A percentile compares a stretch with the other conserved stretches of the same genome.
These are phyloP conservation scores for Penicillium sp. DNA, from an alignment of 2,329 filamentous ascomycete species.

Conservation along the genomic window DNA sequence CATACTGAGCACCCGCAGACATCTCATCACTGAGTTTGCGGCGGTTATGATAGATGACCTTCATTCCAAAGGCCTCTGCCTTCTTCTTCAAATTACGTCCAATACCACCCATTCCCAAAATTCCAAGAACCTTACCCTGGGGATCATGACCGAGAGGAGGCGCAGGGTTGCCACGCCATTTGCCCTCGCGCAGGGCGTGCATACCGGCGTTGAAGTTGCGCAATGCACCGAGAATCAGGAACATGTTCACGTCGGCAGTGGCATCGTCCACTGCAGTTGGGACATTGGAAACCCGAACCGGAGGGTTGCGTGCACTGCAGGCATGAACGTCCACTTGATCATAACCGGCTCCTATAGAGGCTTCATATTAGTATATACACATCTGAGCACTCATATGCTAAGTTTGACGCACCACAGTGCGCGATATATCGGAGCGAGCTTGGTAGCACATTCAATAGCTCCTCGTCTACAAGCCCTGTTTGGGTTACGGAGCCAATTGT, in stretches of 20 bases:
- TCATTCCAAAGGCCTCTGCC: constrained; percentile 73
- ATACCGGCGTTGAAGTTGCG: constrained; percentile 70
- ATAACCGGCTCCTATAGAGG: constrained; percentile 68
- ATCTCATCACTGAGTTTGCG: constrained; percentile 55
- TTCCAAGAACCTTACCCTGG: constrained; percentile 73
- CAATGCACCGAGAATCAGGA: constrained; percentile 75
- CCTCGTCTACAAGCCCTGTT: constrained; percentile 69
- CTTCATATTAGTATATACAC: not conserved
- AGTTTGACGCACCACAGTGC: constrained; percentile 36
- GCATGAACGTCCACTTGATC: constrained; percentile 74
- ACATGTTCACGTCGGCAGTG: constrained; percentile 78
- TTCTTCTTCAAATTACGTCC: constrained; percentile 74
- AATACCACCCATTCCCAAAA: constrained; percentile 84
- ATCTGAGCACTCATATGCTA: no score
- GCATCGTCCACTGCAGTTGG: constrained; percentile 79
- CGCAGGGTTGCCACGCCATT: constrained; percentile 61
- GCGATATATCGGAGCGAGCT: constrained; percentile 39
- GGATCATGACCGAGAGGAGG: constrained; percentile 70
- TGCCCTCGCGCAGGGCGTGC: constrained; percentile 60
- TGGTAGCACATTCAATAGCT: constrained; percentile 58
- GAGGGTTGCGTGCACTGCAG: constrained; percentile 60
- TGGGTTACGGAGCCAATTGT: constrained; percentile 64
- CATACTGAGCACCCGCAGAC: constrained; percentile 41
- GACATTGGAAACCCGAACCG: constrained; percentile 72
- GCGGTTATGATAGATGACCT: constrained; percentile 72